Evolutionary conservation across 192 early-diverging fungal genomes (phyloP), one percentile per base, ranked within the genome.

Genomic region (Jimgerdemannia lactiflua): DNA sequence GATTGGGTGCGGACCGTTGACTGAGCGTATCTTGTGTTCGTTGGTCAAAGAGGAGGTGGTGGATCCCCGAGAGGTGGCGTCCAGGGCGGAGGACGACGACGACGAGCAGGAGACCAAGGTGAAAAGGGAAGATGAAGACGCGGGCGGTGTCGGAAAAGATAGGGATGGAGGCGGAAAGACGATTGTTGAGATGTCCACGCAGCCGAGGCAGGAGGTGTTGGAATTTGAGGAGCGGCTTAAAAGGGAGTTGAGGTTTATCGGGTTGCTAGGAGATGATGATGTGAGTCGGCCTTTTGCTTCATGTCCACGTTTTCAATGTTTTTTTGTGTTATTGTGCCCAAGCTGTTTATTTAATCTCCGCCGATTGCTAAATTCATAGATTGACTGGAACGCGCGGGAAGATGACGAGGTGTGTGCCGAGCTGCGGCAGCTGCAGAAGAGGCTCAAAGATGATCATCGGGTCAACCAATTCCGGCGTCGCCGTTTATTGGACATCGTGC

Each of bases 211-310:
- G 29, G 29, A 29, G 29, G 29, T 29, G 29, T 29, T 29, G 29
- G 29, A 29, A 29, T 87, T 97, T 59, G 97, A 98, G 70, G 93
- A 96, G 44, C 81, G 94, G 10, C 78, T 98, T 59, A 91, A 89
- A 79, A 88, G 89, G 39, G 97, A 98, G 80, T 80, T 98, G 71
- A 83, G 86, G 71, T 91, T 92, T 79, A 88, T 97, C 79, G 96
- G 95, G 14, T 83, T 98, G 1, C 74, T 95, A 29, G 92, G 88
- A 49, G 92, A 92, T 10, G 90, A 95, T 3, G 92, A 95, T 69
- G 91, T 93, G 72, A 79, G 81, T 73, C 64, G 65, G 43, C 44
- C 2, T 29, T 18, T n/a, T 40, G 10, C 29, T 29, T 29, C 29
- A 29, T 29, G 29, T 29, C 29, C 39, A 0, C 44, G 40, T 11